Evolutionary conservation across 192 early-diverging fungal genomes (phyloP).

Genomic region (Funneliformis geosporum): DNA sequence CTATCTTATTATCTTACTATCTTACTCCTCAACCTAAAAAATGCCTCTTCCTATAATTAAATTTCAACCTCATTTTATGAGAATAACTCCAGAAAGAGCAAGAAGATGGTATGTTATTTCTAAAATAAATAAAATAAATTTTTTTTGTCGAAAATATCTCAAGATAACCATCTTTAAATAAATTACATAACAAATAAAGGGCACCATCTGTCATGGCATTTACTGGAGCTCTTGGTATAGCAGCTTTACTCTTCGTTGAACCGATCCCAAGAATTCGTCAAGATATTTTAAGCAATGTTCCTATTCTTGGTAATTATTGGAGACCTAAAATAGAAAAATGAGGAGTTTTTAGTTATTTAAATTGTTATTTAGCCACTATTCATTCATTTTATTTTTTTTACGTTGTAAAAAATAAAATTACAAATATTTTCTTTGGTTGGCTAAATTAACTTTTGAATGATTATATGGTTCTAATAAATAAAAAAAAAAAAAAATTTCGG

Average conservation of each 20-base stretch:
- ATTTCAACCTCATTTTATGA: constrained; percentile 1
- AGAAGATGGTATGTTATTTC: neutral
- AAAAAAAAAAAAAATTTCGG: too few species aligned
- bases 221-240: neutral
- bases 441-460: too few species aligned
- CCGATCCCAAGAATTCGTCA: neutral
- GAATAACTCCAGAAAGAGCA: constrained; percentile 3
- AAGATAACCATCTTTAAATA: neutral
- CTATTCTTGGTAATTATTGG: constrained; percentile 7
- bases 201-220: neutral
- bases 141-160: neutral
- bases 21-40: too few species aligned
- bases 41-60: neutral
- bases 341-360: neutral
- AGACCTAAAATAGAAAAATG: neutral
- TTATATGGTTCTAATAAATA: too few species aligned
- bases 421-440: neutral
- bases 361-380: neutral
- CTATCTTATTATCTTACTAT: too few species aligned
- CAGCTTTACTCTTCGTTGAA: constrained; percentile 3
- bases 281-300: constrained; percentile 10
- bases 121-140: too few species aligned
- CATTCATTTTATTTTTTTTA: neutral
- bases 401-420: neutral
- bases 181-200: constrained; percentile 1